A percentile compares a stretch with the other conserved stretches of the same genome.
Evolutionary conservation across 768 basidiomycete species (phyloP).

Genomic region (Porphyrellus cyaneotinctus): DNA sequence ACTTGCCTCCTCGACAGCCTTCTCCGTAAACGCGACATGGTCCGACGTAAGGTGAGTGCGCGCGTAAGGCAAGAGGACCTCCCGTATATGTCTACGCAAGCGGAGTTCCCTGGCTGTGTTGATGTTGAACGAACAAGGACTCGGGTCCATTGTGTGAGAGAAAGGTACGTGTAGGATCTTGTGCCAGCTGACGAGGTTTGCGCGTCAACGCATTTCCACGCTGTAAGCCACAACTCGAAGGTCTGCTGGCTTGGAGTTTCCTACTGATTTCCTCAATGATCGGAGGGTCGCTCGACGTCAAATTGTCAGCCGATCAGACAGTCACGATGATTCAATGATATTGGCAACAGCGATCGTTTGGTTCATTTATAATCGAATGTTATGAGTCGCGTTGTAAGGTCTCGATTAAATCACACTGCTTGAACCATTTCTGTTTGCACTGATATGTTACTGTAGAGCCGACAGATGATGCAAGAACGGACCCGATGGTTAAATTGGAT

Average conservation of each 20-base stretch:
- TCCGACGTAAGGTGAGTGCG: slow-evolving; percentile 51
- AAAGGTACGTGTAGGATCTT: background rate
- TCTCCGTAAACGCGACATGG: slow-evolving; percentile 51
- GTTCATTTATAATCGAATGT: background rate
- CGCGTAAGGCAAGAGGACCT: slow-evolving; percentile 52
- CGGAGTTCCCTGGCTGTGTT: slow-evolving; percentile 20
- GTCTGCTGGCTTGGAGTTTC: background rate
- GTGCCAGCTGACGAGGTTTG: background rate
- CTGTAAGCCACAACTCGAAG: background rate
- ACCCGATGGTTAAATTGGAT: background rate
- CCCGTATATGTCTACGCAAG: slow-evolving; percentile 45
- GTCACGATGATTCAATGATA: background rate
- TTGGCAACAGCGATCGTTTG: background rate
- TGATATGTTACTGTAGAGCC: slow-evolving; percentile 2
- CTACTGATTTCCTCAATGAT: background rate
- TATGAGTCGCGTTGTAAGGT: background rate
- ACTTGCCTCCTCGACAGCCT: slow-evolving; percentile 44
- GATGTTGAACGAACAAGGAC: slow-evolving; percentile 14
- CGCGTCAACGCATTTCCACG: slow-evolving; percentile 3
- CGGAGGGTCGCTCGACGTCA: background rate
- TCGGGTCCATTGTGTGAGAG: slow-evolving; percentile 14
- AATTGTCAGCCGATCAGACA: background rate
- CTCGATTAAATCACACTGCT: slow-evolving; percentile 13
- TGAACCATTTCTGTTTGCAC: background rate
- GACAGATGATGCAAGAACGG: slow-evolving; percentile 1